These are phyloP conservation scores for Stevia rebaudiana DNA, from an alignment of 140 eudicot species.

Conservation along the genomic window DNA sequence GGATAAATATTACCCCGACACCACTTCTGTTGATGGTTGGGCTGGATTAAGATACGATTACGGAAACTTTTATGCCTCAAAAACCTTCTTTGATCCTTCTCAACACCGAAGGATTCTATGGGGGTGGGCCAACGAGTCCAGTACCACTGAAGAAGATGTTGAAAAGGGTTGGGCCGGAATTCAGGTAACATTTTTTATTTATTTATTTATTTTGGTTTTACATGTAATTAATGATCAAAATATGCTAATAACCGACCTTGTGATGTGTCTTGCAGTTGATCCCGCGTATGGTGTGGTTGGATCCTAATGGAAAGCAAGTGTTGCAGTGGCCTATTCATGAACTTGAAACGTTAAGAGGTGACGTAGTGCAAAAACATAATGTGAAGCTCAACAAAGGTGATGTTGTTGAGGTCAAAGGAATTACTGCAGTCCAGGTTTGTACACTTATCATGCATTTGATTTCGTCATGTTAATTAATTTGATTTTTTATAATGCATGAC, in stretches of 20 bases:
- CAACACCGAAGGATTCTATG: constrained; percentile 10
- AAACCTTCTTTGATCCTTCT: constrained; percentile 7
- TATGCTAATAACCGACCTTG: no score
- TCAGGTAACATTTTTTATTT: background rate
- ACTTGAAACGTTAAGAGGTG: background rate
- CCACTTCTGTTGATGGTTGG: constrained; percentile 8
- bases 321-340: background rate
- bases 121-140: constrained; percentile 24
- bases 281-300: constrained; percentile 11
- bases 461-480: no score
- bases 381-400: constrained; percentile 3
- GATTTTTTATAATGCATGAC: no score
- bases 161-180: constrained; percentile 12
- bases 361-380: background rate
- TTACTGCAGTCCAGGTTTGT: constrained; percentile 5
- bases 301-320: background rate
- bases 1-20: constrained; percentile 11
- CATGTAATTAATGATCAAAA: no score
- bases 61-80: constrained; percentile 23
- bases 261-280: constrained; percentile 8
- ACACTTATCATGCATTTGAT: no score
- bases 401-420: background rate
- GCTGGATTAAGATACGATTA: constrained; percentile 16
- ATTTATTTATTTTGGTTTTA: no score
- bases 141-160: constrained; percentile 16